phyloP scores from a whole-genome alignment of 2,329 filamentous ascomycete species.

The Zymoseptoria passerinii region DNA sequence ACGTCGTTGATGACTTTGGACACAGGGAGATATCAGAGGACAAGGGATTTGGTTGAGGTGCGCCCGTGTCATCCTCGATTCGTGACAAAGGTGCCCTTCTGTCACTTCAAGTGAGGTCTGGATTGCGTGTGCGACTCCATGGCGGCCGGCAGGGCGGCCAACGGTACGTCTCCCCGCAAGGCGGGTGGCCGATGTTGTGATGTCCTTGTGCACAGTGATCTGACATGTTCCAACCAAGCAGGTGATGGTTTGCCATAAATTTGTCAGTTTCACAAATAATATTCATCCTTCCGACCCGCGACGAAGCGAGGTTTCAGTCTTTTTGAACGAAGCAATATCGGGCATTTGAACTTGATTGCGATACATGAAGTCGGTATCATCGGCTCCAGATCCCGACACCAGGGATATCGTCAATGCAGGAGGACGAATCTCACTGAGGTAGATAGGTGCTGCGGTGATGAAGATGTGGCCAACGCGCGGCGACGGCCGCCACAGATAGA shows the following conservation, averaged over 20 bases:
- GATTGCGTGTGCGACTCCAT: background rate
- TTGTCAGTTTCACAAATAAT: background rate
- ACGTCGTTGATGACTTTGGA: background rate
- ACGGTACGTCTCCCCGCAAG: background rate
- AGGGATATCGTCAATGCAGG: background rate
- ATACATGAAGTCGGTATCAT: background rate
- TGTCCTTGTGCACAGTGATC: background rate
- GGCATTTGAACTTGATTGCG: too few relatives aligned
- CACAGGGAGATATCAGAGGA: background rate
- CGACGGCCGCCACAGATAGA: background rate
- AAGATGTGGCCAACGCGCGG: background rate
- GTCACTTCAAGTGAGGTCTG: background rate
- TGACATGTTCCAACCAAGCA: background rate
- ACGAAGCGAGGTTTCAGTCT: background rate
- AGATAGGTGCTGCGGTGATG: background rate
- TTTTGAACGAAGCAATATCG: background rate
- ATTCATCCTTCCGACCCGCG: background rate
- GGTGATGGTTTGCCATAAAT: background rate
- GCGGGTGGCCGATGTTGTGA: background rate
- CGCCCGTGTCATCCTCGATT: background rate
- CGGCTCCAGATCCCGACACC: background rate
- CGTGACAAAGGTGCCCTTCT: background rate
- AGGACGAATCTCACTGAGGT: background rate
- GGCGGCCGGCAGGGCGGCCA: background rate
- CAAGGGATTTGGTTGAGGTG: background rate